Conservation (phyloP, 768 basidiomycete genomes). For the Podaxis mareebaensis region DNA sequence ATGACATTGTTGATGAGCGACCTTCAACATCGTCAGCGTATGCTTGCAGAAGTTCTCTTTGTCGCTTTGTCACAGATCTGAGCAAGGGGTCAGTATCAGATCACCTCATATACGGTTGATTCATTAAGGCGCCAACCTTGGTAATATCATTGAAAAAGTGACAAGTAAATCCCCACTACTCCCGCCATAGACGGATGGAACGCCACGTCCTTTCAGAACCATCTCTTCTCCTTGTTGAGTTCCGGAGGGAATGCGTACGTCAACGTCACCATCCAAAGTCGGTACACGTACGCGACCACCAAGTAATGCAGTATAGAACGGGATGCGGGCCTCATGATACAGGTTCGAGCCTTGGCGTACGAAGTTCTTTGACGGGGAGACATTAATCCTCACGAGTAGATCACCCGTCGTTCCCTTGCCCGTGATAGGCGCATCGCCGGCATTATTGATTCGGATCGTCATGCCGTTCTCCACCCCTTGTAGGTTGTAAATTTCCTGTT, state of each 20-base stretch:
- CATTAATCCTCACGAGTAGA: slow-evolving; percentile 82
- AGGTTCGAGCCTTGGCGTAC: slow-evolving; percentile 89
- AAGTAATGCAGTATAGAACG: slow-evolving; percentile 88
- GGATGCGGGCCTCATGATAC: slow-evolving; percentile 87
- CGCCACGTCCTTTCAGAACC: slow-evolving; percentile 87
- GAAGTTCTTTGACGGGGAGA: slow-evolving; percentile 82
- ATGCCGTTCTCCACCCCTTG: slow-evolving; percentile 94
- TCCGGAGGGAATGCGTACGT: slow-evolving; percentile 87
- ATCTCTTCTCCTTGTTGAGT: slow-evolving; percentile 98
- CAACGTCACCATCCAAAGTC: slow-evolving; percentile 94
- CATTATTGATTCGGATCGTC: slow-evolving; percentile 77
- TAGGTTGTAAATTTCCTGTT: slow-evolving; percentile 13
- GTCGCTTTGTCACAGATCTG: slow-evolving; percentile 81
- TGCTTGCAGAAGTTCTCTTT: slow-evolving; percentile 84
- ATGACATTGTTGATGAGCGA: slow-evolving; percentile 17
- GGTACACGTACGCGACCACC: slow-evolving; percentile 92
- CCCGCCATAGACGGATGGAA: slow-evolving; percentile 57
- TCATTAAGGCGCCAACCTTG: slow-evolving; percentile 61
- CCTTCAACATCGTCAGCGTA: slow-evolving; percentile 96
- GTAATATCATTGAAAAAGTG: slow-evolving; percentile 83
- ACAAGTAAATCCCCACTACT: slow-evolving; percentile 87
- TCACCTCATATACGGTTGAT: neutral
- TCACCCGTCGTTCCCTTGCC: slow-evolving; percentile 82
- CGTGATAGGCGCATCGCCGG: slow-evolving; percentile 82
- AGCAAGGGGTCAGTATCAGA: slow-evolving; percentile 15